These are phyloP conservation scores for Hippophae tibetana DNA, from an alignment of 306 rosid genomes.

Conservation along the genomic window DNA sequence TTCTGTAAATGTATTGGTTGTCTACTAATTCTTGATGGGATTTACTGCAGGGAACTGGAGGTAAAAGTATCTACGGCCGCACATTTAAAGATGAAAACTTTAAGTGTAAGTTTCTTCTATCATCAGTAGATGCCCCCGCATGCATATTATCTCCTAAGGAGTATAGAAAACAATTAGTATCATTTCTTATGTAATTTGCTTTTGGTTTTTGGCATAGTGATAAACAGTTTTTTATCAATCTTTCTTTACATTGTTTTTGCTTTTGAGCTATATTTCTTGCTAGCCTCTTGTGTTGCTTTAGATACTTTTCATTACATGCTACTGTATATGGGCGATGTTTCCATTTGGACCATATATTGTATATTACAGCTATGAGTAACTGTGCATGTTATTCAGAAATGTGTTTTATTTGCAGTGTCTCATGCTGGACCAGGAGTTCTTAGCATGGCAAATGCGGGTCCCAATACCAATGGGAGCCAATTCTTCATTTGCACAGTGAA, in stretches of 20 bases:
- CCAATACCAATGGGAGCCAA: slow-evolving; percentile 95
- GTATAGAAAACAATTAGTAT: no score
- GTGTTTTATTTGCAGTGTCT: slow-evolving; percentile 40
- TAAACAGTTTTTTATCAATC: no score
- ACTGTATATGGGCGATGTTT: not conserved
- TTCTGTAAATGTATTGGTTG: not conserved
- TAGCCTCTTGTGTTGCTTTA: no score
- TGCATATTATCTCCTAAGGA: no score
- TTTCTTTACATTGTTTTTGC: no score
- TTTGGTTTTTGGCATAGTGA: no score
- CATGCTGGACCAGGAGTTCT: slow-evolving; percentile 80
- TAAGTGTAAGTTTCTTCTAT: slow-evolving; percentile 45
- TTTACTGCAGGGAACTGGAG: slow-evolving; percentile 77
- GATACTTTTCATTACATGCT: not conserved
- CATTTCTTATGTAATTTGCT: no score
- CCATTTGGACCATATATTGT: not conserved
- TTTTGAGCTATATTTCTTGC: no score
- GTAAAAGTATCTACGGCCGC: slow-evolving; percentile 93
- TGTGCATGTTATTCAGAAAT: slow-evolving; percentile 15
- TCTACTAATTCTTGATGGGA: slow-evolving; percentile 10
- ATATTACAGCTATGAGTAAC: not conserved
- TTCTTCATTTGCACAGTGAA: slow-evolving; percentile 92
- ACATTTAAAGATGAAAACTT: slow-evolving; percentile 95
- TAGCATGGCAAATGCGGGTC: slow-evolving; percentile 99
- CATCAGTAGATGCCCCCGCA: no score